Percentiles rank a stretch among this genome's conserved stretches.
These are phyloP conservation scores for Candida manassasensis DNA, from an alignment of 805 yeast species.

Conservation along the genomic window DNA sequence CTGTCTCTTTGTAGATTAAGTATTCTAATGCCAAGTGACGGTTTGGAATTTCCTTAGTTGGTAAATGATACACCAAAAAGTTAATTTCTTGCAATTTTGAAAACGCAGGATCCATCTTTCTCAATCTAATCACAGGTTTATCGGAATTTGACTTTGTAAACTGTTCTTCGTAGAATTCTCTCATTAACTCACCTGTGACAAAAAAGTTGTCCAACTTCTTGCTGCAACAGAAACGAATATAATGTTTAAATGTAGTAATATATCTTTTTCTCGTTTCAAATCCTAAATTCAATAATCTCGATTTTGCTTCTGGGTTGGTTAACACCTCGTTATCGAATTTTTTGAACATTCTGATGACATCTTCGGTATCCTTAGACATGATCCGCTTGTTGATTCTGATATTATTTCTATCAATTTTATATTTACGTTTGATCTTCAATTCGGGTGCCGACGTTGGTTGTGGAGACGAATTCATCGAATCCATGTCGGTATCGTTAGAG, in stretches of 20 bases:
- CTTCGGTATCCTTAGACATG: constrained; percentile 13
- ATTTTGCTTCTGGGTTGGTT: constrained; percentile 12
- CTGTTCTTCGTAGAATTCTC: constrained; percentile 13
- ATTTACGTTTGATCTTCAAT: constrained; percentile 8
- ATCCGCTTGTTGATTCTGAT: constrained; percentile 12
- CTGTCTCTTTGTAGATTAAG: constrained; percentile 9
- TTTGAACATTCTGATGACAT: constrained; percentile 13
- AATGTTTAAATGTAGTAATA: constrained; percentile 13
- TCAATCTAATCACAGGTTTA: constrained; percentile 12
- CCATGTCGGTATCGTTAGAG: constrained; percentile 3
- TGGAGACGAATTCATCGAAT: constrained; percentile 3
- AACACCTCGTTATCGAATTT: constrained; percentile 13
- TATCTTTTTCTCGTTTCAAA: constrained; percentile 15
- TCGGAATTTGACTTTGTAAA: constrained; percentile 9
- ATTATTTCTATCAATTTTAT: constrained; percentile 12
- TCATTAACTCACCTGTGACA: constrained; percentile 13
- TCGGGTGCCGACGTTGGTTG: constrained; percentile 3
- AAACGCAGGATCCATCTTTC: constrained; percentile 15
- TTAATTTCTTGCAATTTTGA: constrained; percentile 14
- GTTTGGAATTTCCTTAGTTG: constrained; percentile 12
- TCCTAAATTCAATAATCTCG: constrained; percentile 10
- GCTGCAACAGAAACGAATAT: constrained; percentile 12
- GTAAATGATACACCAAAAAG: constrained; percentile 12
- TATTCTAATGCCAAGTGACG: constrained; percentile 12
- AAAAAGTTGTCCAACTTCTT: constrained; percentile 10